Percentiles rank a stretch among this genome's conserved stretches.
Conservation (phyloP, 805 yeast species). For the Pichia ethanolica region DNA sequence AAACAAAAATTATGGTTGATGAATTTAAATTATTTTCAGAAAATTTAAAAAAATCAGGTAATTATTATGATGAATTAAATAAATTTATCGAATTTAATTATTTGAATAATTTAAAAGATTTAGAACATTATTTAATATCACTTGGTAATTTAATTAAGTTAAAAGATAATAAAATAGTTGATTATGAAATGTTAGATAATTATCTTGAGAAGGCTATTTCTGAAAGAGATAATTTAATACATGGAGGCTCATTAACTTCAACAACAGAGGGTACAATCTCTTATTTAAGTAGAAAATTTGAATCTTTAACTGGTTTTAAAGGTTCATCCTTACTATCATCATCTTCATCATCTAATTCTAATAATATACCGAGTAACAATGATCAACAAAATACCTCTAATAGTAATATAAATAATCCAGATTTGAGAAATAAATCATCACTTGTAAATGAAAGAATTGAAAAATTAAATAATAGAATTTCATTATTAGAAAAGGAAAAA, state of each 20-base stretch:
- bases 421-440: no score
- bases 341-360: constrained; percentile 3
- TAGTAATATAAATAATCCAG: no score
- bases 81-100: constrained; percentile 68
- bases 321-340: constrained; percentile 12
- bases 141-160: constrained; percentile 64
- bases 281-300: constrained; percentile 38
- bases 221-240: constrained; percentile 42
- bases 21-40: constrained; percentile 30
- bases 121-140: constrained; percentile 70
- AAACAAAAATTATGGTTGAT: constrained; percentile 20
- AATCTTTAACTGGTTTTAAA: constrained; percentile 38
- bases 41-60: constrained; percentile 33
- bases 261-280: constrained; percentile 30
- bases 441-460: constrained; percentile 37
- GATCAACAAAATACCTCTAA: no score
- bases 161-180: constrained; percentile 87
- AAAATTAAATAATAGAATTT: constrained; percentile 33
- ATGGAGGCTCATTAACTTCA: constrained; percentile 30
- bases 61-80: constrained; percentile 24
- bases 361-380: not conserved
- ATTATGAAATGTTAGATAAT: constrained; percentile 77
- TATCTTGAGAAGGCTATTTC: constrained; percentile 63
- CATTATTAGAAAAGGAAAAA: constrained; percentile 39
- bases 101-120: constrained; percentile 73